phyloP scores from a whole-genome alignment of 2,329 filamentous ascomycete species.

The Verticillium zaregamsianum region DNA sequence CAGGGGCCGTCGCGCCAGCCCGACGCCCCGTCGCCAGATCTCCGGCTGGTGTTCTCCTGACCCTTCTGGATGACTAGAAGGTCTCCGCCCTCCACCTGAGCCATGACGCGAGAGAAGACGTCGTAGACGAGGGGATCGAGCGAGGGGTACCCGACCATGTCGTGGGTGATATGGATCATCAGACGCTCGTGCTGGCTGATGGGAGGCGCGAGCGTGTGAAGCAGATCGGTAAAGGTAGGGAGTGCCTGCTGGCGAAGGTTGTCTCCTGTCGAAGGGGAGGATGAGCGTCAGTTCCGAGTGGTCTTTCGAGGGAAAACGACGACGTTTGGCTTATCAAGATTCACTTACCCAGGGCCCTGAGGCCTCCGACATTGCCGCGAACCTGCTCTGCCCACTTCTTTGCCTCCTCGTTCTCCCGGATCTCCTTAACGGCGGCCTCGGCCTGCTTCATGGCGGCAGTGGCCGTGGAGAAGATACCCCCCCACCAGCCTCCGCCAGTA shows the following conservation, averaged over 20 bases:
- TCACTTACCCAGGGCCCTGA: constrained; percentile 68
- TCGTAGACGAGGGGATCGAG: constrained; percentile 88
- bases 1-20: constrained; percentile 94
- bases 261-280: constrained; percentile 56
- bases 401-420: constrained; percentile 93
- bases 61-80: constrained; percentile 91
- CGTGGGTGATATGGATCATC: constrained; percentile 95
- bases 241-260: constrained; percentile 82
- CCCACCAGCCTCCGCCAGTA: constrained; percentile 78
- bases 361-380: constrained; percentile 76
- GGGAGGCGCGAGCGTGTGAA: constrained; percentile 91
- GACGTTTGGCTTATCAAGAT: background rate
- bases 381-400: constrained; percentile 96
- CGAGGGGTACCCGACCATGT: constrained; percentile 89
- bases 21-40: constrained; percentile 53
- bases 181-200: constrained; percentile 96
- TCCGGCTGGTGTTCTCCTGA: constrained; percentile 72
- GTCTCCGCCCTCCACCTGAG: constrained; percentile 97
- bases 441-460: constrained; percentile 87
- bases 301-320: constrained; percentile 6
- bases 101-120: constrained; percentile 93
- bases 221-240: constrained; percentile 89
- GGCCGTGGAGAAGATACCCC: constrained; percentile 77
- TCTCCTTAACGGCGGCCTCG: constrained; percentile 88
- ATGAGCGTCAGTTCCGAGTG: background rate